Base-by-base conservation (phyloP, 768 basidiomycete genomes). In the Coprinellus micaceus region DNA sequence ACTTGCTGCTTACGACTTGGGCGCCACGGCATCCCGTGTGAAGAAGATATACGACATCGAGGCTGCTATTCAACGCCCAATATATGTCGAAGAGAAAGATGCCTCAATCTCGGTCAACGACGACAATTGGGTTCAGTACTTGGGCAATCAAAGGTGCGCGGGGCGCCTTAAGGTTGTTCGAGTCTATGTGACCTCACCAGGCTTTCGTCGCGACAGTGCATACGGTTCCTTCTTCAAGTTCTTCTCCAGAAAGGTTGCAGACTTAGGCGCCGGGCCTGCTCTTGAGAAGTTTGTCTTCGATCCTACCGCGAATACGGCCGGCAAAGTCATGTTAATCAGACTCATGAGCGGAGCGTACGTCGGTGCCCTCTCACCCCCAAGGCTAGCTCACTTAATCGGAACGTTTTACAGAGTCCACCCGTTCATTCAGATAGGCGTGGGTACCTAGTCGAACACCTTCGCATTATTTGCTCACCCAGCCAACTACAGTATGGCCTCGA, bases 1-100 rank as follows among this genome's bases (percentile, higher is more conserved):
- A 10, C 66, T 84, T 2, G 81, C 81, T 0, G 79, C 81, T 2
- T 84, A 83, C 56, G 82, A 84, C 66, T 62, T 84, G 2, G 82
- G 82, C 2, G 82, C 82, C 3, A 57, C 80, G 15, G 59, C 77
- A 0, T 66, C 68, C 7, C 66, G 80, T 25, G 54, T 85, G 39
- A 72, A 78, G 56, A 76, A 77, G 53, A 80, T 83, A 24, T 82
- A 80, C 54, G 75, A 79, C 13, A 62, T 66, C 6, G 76, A 81
- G 48, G 66, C 66, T 1, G 61, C 64, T 33, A 60, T 58, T 1
- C 76, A 78, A 58, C 64, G 76, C 4, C 76, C 79, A 0, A 74
- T 79, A 15, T 60, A 72, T 29, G 57, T 70, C 1, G 71, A 72
- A 51, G 70, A 72, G 21, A 65, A 67, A 10, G 71, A 74, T 24